Evolutionary conservation across 345 rosid genomes (phyloP).

Genomic region (Syzygium grande): DNA sequence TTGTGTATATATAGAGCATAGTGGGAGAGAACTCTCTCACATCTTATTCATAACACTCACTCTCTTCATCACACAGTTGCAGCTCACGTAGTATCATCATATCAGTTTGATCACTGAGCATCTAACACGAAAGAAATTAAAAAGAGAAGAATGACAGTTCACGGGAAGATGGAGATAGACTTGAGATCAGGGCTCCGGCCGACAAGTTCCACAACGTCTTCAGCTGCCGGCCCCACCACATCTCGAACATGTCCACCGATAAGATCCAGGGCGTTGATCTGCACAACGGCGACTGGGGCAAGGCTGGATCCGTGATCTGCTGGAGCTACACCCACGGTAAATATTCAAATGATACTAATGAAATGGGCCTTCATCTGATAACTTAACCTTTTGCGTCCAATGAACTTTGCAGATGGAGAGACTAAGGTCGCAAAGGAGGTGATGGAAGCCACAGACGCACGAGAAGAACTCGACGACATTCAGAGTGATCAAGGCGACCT

Average conservation of each 20-base stretch:
- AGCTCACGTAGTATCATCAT: not conserved
- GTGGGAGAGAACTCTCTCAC: too few species aligned
- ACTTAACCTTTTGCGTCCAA: not conserved
- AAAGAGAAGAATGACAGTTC: not conserved
- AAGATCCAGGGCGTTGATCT: constrained; percentile 18
- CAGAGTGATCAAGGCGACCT: constrained; percentile 26
- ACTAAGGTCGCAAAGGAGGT: constrained; percentile 18
- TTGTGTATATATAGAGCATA: not conserved
- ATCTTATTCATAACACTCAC: not conserved
- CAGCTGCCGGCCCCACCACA: constrained; percentile 35
- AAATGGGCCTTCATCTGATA: not conserved
- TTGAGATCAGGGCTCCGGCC: constrained; percentile 22
- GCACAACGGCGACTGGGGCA: constrained; percentile 34
- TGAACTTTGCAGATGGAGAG: constrained; percentile 10
- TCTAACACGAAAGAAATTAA: not conserved
- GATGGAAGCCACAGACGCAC: constrained; percentile 31
- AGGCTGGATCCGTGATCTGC: constrained; percentile 13
- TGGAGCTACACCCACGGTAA: constrained; percentile 28
- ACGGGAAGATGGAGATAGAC: constrained; percentile 25
- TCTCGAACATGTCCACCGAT: constrained; percentile 7
- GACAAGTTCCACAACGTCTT: constrained; percentile 27
- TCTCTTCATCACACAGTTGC: not conserved
- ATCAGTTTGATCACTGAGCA: not conserved
- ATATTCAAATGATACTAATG: not conserved
- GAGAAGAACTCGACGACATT: constrained; percentile 20